A percentile compares a stretch with the other conserved stretches of the same genome.
phyloP scores from a whole-genome alignment of 1,139 yeast species.

The Suhomyces bribrorum region DNA sequence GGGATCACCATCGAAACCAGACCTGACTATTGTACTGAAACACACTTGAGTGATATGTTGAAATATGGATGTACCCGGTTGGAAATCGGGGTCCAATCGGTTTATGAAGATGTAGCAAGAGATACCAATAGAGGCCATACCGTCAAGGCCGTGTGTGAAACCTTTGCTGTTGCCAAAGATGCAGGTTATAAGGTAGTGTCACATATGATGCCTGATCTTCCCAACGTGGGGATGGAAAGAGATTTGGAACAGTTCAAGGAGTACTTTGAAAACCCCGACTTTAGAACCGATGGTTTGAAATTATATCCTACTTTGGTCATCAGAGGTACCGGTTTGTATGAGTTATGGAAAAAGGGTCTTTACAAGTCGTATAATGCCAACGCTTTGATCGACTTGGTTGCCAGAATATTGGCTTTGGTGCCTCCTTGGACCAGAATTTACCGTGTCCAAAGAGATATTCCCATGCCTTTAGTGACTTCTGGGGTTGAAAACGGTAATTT shows the following conservation, averaged over 20 bases:
- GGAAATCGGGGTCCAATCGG: conserved; percentile 96
- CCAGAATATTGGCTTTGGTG: conserved; percentile 89
- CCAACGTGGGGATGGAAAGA: conserved; percentile 98
- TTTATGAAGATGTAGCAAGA: conserved; percentile 97
- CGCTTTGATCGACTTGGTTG: conserved; percentile 90
- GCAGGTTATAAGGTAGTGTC: conserved; percentile 97
- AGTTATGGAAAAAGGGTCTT: conserved; percentile 94
- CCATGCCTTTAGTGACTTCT: conserved; percentile 97
- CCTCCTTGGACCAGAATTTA: conserved; percentile 99
- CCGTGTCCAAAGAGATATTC: conserved; percentile 97
- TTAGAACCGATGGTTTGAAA: conserved; percentile 95
- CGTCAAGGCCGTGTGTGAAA: conserved; percentile 92
- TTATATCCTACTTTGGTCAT: conserved; percentile 95
- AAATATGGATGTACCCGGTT: conserved; percentile 95
- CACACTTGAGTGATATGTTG: conserved; percentile 93
- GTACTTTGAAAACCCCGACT: conserved; percentile 94
- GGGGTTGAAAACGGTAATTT: conserved; percentile 98
- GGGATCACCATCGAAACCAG: conserved; percentile 98
- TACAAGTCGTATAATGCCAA: conserved; percentile 94
- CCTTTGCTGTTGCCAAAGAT: conserved; percentile 93
- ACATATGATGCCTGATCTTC: conserved; percentile 99
- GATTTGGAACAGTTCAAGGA: conserved; percentile 94
- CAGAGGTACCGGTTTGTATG: conserved; percentile 96
- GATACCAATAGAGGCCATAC: conserved; percentile 99
- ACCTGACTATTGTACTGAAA: conserved; percentile 97